A percentile compares a stretch with the other conserved stretches of the same genome.
Conservation (phyloP, 2,329 filamentous ascomycete species). For the Dothidotthia symphoricarpi region DNA sequence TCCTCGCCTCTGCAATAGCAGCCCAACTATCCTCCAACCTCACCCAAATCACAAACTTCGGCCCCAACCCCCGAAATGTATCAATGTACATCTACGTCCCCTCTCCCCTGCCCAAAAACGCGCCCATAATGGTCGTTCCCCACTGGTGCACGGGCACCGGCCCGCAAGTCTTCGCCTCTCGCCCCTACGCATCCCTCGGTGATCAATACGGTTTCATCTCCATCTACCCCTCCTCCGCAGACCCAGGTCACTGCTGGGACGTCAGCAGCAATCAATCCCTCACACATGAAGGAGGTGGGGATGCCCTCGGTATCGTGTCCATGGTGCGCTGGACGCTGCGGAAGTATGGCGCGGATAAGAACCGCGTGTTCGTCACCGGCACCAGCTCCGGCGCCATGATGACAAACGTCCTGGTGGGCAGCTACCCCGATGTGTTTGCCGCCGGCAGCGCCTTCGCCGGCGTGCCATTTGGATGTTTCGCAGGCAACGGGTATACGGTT, state of each 20-base stretch:
- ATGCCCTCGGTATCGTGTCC: constrained; percentile 34
- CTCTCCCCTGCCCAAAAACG: constrained; percentile 25
- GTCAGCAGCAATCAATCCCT: constrained; percentile 35
- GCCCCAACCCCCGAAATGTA: constrained; percentile 36
- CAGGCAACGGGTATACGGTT: constrained; percentile 30
- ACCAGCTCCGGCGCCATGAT: constrained; percentile 40
- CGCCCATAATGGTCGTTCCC: constrained; percentile 33
- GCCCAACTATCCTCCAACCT: constrained; percentile 30
- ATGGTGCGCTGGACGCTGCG: constrained; percentile 33
- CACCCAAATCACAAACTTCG: constrained; percentile 30
- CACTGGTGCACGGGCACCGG: constrained; percentile 39
- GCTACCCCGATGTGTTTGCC: constrained; percentile 38
- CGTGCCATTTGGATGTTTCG: constrained; percentile 39
- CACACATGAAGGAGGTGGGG: constrained; percentile 35
- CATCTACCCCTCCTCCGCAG: constrained; percentile 33
- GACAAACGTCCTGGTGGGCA: constrained; percentile 36
- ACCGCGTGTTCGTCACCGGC: constrained; percentile 35
- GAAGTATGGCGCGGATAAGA: constrained; percentile 29
- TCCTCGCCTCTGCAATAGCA: constrained; percentile 14
- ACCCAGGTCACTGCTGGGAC: constrained; percentile 34
- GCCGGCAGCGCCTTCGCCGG: constrained; percentile 37
- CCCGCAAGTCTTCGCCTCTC: constrained; percentile 27
- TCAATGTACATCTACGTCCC: constrained; percentile 37
- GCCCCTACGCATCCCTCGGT: constrained; percentile 30
- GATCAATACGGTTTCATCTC: constrained; percentile 38